phyloP scores from a whole-genome alignment of 352 stramenopile genomes.

The Phytophthora tubulina region DNA sequence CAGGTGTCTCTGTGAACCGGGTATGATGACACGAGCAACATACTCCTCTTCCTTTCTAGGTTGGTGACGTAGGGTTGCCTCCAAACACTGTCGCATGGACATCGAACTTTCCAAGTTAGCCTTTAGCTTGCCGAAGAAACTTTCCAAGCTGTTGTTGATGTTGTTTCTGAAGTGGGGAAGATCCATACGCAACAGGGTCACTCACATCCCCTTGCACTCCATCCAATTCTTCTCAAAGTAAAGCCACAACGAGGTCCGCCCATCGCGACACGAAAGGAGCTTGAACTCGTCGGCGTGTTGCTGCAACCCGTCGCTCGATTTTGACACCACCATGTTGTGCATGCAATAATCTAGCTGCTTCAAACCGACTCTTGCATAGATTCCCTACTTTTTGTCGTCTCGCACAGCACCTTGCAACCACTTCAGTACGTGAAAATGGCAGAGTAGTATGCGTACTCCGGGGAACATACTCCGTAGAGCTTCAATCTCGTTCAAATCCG shows the following conservation, averaged over 20 bases:
- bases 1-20: background rate
- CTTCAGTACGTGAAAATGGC: slow-evolving; percentile 12
- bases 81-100: slow-evolving; percentile 8
- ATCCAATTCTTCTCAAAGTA: slow-evolving; percentile 17
- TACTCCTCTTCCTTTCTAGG: background rate
- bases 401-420: background rate
- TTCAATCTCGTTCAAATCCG: too few species aligned
- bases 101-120: slow-evolving; percentile 9
- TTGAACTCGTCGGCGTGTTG: slow-evolving; percentile 13
- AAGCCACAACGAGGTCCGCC: background rate
- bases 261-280: background rate
- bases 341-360: slow-evolving; percentile 21
- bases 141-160: slow-evolving; percentile 8
- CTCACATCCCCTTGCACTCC: background rate
- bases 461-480: too few species aligned
- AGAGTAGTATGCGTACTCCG: background rate
- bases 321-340: slow-evolving; percentile 9
- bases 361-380: background rate
- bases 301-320: background rate
- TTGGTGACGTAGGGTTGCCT: background rate
- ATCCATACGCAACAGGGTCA: background rate
- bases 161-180: slow-evolving; percentile 7
- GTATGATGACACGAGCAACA: background rate
- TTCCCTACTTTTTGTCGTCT: slow-evolving; percentile 13
- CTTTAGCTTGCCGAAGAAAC: slow-evolving; percentile 14